Conservation (phyloP, 306 rosid species). For the Casuarina equisetifolia region DNA sequence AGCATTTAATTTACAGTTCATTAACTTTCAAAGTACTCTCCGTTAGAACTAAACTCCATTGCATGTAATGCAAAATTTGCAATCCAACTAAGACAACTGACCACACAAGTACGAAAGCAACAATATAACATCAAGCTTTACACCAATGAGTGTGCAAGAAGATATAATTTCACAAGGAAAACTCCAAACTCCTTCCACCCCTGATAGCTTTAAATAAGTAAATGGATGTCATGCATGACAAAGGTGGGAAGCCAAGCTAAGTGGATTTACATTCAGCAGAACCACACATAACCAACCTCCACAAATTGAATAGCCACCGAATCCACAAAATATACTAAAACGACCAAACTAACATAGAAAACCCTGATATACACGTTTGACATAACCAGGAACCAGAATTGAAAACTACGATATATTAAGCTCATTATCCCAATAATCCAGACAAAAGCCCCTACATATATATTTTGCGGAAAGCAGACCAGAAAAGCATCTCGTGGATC, state of each 20-base stretch:
- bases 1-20: not conserved
- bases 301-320: too few relatives aligned
- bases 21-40: too few relatives aligned
- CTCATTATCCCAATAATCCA: too few relatives aligned
- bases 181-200: not conserved
- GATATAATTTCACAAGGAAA: not conserved
- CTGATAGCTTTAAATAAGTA: not conserved
- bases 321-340: too few relatives aligned
- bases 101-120: not conserved
- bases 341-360: too few relatives aligned
- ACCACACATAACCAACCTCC: not conserved
- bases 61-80: not conserved
- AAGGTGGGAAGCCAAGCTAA: not conserved
- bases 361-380: too few relatives aligned
- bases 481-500: not conserved
- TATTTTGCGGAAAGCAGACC: too few relatives aligned
- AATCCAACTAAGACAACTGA: not conserved
- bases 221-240: too few relatives aligned
- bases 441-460: too few relatives aligned
- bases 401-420: too few relatives aligned
- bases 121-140: not conserved
- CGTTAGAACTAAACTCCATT: too few relatives aligned
- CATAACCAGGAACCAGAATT: too few relatives aligned
- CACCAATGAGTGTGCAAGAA: not conserved
- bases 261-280: not conserved